Base-by-base conservation (phyloP, 129 eudicot genomes). In the Cynara cardunculus region DNA sequence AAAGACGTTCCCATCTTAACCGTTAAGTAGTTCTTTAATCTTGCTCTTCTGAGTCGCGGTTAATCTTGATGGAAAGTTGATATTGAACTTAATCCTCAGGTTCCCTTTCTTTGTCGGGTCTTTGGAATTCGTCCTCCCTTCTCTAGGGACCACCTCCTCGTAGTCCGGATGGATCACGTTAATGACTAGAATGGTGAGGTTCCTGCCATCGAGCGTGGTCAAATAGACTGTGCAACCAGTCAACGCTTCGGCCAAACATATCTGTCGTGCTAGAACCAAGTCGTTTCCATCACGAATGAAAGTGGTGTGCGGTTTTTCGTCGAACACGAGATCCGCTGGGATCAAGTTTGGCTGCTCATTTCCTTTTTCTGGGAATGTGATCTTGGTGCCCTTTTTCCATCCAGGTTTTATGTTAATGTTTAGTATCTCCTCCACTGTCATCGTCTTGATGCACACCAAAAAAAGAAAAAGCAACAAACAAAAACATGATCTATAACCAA, bases 321-420 rank as follows among this genome's bases (percentile, higher is more conserved):
- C 91, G 46, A 83, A 88, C n/a, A 88, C 80, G 10, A 86, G 84
- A 46, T 86, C 89, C 0, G 89, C 86, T 0, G 92, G 80, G 25
- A 82, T 80, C 37, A 27, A 73, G 27, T 84, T 84, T 10, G 86
- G 89, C 68, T 86, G 86, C 86, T 84, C 85, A 32, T 86, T 86
- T 12, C 92, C 92, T 84, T 88, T 88, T 82, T 86, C 89, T 1
- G 82, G 88, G 77, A 86, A 89, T 0, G 92, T 89, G 65, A 89
- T 81, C 28, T 89, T 89, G 0, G 92, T 86, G 5, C 92, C 92
- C 31, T 86, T 89, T 25, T 84, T 89, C 92, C 92, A 86, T 74
- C 95, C 95, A 0, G 95, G 90, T 8, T 85, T 90, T 80, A 90
- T 73, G 61, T 88, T 62, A 3, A 91, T 91, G 39, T 87, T 85